Base-by-base conservation (phyloP, 2,329 filamentous ascomycete genomes). In the Emydomyces testavorans region DNA sequence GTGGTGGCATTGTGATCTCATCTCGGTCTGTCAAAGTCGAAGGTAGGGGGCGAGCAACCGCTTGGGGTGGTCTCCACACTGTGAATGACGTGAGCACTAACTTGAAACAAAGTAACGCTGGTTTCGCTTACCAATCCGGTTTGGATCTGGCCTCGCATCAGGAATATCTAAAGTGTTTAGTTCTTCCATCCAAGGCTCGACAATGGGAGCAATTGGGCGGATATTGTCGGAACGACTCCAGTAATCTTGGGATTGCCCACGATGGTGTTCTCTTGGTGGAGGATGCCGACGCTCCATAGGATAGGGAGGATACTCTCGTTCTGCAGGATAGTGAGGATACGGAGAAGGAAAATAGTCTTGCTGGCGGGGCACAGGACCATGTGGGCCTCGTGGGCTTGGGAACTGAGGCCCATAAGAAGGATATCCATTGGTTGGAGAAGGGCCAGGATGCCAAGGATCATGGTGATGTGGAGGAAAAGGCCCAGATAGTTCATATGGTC, bases 41-140 rank as follows among this genome's bases (percentile, higher is more conserved):
- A 35, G 59, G 57, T 6, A 62, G 49, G 15, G 61, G 58, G n/a
- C 54, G 53, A 35, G 54, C 52, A 39, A 58, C 58, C 36, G 55
- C 51, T 13, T 52, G 49, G 23, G 58, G 48, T 13, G 53, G 52
- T 31, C 49, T 52, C 48, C 49, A 56, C 41, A 51, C 56, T 57
- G 34, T 11, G 13, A 5, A 57, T 23, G 53, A 46, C 35, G 20
- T 56, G 39, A 50, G 52, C 34, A 42, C 46, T 29, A n/a, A 36
- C 35, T 36, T 42, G 7, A 37, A 18, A 48, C 41, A 43, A 29
- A 38, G 34, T 26, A n/a, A 23, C 4, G 28, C 16, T 37, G 32
- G 28, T 23, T 38, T n/a, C 29, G 45, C 51, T 51, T 50, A 57
- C 52, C 48, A 41, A 55, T 52, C 40, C 54, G 48, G 15, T 41